A percentile compares a stretch with the other conserved stretches of the same genome.
Conservation (phyloP, 1,284 basidiomycete species). For the Melampsora larici-populina region DNA sequence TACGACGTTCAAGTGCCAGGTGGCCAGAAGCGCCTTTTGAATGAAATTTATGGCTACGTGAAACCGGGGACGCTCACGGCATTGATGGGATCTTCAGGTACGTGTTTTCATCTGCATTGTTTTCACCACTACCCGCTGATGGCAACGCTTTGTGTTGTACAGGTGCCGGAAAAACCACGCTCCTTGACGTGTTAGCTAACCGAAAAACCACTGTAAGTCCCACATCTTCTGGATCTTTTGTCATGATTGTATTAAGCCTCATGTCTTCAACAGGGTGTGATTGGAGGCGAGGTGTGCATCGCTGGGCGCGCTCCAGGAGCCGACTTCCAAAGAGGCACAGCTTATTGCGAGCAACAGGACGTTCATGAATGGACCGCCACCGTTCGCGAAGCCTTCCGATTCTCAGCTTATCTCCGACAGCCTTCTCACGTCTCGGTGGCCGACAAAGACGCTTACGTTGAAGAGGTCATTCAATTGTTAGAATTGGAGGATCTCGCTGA, state of each 20-base stretch:
- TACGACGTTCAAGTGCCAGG: slow-evolving; percentile 57
- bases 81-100: slow-evolving; percentile 56
- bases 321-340: slow-evolving; percentile 60
- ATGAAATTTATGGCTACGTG: slow-evolving; percentile 59
- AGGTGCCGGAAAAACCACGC: slow-evolving; percentile 57
- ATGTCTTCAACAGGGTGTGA: too few relatives aligned
- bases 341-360: slow-evolving; percentile 52
- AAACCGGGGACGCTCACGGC: slow-evolving; percentile 59
- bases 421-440: slow-evolving; percentile 57
- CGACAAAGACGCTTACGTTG: slow-evolving; percentile 60
- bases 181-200: slow-evolving; percentile 60
- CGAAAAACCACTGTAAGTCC: slow-evolving; percentile 55
- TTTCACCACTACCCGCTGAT: too few relatives aligned
- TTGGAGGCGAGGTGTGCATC: slow-evolving; percentile 56
- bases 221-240: too few relatives aligned
- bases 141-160: not conserved
- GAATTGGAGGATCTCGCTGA: slow-evolving; percentile 59
- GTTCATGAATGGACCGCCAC: slow-evolving; percentile 73
- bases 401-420: slow-evolving; percentile 63
- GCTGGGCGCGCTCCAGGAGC: slow-evolving; percentile 59
- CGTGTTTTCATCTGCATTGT: too few relatives aligned
- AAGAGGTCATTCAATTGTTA: slow-evolving; percentile 60
- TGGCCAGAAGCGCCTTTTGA: slow-evolving; percentile 55
- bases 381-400: slow-evolving; percentile 62
- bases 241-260: too few relatives aligned